Evolutionary conservation across 352 stramenopile genomes (phyloP).

Genomic region (Pythium dissotocum): DNA sequence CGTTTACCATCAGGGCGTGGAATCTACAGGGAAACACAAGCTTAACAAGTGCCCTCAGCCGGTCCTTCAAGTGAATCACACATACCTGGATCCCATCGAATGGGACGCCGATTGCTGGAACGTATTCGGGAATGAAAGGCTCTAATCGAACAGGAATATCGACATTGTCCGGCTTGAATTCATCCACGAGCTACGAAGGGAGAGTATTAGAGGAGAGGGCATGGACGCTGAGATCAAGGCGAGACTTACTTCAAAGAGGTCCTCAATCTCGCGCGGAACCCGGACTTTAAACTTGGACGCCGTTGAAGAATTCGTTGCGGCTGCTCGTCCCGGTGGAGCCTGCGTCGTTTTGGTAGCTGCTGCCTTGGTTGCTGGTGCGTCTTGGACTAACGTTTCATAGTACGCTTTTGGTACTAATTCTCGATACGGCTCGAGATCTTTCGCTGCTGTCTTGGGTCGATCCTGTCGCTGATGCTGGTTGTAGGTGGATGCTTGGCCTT

Average conservation of each 20-base stretch:
- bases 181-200: constrained; percentile 53
- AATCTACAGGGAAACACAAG: constrained; percentile 42
- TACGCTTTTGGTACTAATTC: constrained; percentile 52
- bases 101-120: constrained; percentile 70
- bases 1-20: constrained; percentile 81
- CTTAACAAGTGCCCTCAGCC: too few relatives aligned
- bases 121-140: constrained; percentile 93
- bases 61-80: not conserved
- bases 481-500: not conserved
- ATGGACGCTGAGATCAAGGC: not conserved
- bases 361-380: constrained; percentile 7
- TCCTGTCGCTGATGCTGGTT: constrained; percentile 10
- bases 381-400: constrained; percentile 40
- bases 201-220: constrained; percentile 10
- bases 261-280: constrained; percentile 57
- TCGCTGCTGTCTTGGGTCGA: constrained; percentile 53
- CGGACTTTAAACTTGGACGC: constrained; percentile 31
- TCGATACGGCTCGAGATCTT: constrained; percentile 60
- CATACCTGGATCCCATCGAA: constrained; percentile 73
- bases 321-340: not conserved
- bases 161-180: constrained; percentile 87
- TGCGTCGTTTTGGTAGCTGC: not conserved
- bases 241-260: constrained; percentile 52
- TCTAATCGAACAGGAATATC: constrained; percentile 91
- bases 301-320: not conserved